Conservation (phyloP, 345 rosid genomes). For the Salix caprea region DNA sequence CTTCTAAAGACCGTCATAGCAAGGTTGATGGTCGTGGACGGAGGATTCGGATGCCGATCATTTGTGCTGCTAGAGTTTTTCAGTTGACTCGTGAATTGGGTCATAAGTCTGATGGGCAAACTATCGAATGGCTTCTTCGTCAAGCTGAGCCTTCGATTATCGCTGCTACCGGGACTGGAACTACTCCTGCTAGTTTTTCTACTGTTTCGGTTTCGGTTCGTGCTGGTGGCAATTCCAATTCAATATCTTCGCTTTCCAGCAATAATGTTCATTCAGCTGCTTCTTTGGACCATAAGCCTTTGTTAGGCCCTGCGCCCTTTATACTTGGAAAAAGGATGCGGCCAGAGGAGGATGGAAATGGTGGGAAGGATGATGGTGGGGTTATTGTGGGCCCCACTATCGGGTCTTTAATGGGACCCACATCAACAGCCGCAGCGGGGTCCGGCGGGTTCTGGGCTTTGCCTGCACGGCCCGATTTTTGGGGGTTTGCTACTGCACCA, state of each 20-base stretch:
- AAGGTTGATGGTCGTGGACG: conserved; percentile 97
- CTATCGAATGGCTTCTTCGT: conserved; percentile 98
- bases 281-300: conserved; percentile 63
- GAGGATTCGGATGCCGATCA: conserved; percentile 97
- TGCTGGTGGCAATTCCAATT: conserved; percentile 43
- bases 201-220: conserved; percentile 68
- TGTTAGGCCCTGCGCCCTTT: conserved; percentile 66
- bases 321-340: conserved; percentile 84
- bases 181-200: conserved; percentile 93
- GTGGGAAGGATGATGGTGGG: conserved; percentile 18
- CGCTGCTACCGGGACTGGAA: conserved; percentile 96
- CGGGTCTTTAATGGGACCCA: conserved; percentile 9
- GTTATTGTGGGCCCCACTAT: conserved; percentile 3
- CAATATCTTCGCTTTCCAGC: conserved; percentile 27
- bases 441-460: conserved; percentile 90
- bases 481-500: conserved; percentile 70
- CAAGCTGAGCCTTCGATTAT: conserved; percentile 98
- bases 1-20: conserved; percentile 94
- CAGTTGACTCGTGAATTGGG: conserved; percentile 96
- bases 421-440: not conserved
- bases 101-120: conserved; percentile 97
- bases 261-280: not conserved
- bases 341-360: conserved; percentile 5
- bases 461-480: conserved; percentile 73
- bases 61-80: conserved; percentile 99